Conservation (phyloP, 371 early-diverging fungal species). For the Actinomortierella wolfii region DNA sequence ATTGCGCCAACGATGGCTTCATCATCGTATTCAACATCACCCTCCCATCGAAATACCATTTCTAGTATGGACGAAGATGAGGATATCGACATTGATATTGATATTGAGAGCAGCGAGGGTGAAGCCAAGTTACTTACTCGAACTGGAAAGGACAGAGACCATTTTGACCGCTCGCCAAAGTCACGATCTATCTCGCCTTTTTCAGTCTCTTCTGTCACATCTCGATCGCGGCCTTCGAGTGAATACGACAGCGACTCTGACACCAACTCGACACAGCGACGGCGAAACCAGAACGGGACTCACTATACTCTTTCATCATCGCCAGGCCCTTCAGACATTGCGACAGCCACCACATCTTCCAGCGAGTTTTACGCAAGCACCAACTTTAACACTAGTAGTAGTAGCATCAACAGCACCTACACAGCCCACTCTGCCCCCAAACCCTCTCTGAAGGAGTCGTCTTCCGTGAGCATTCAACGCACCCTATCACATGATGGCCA, state of each 20-base stretch:
- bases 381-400: slow-evolving; percentile 39
- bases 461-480: too few relatives aligned
- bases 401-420: slow-evolving; percentile 36
- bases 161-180: slow-evolving; percentile 19
- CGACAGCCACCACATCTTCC: slow-evolving; percentile 9
- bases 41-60: slow-evolving; percentile 7
- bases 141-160: slow-evolving; percentile 9
- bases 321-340: slow-evolving; percentile 23
- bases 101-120: slow-evolving; percentile 46
- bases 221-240: slow-evolving; percentile 32
- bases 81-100: slow-evolving; percentile 51
- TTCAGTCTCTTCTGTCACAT: slow-evolving; percentile 23
- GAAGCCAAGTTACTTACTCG: slow-evolving; percentile 10
- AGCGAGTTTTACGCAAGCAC: slow-evolving; percentile 32
- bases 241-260: slow-evolving; percentile 40
- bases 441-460: slow-evolving; percentile 20
- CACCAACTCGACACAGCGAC: too few relatives aligned
- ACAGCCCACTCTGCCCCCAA: slow-evolving; percentile 13
- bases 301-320: slow-evolving; percentile 6
- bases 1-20: slow-evolving; percentile 4
- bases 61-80: slow-evolving; percentile 46
- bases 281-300: too few relatives aligned
- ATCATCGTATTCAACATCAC: slow-evolving; percentile 9
- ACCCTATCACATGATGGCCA: too few relatives aligned
- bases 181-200: slow-evolving; percentile 45